Base-by-base conservation (phyloP, 306 rosid species). In the Rubus idaeus region DNA sequence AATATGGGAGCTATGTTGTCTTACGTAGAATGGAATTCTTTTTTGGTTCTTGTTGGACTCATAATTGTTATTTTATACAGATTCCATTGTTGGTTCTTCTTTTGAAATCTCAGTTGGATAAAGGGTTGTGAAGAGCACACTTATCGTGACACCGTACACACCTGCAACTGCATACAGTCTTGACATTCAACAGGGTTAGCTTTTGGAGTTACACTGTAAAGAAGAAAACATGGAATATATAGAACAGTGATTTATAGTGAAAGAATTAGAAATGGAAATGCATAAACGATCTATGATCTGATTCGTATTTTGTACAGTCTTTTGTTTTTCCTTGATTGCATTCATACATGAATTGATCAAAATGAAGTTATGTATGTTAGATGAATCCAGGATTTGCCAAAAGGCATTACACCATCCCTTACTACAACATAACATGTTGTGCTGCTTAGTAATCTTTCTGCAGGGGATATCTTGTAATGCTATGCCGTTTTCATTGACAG, bases 281-380 rank as follows among this genome's bases (percentile, higher is more conserved):
- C 70, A 21, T 71, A 61, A 45, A 72, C 81, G 58, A 74, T 40
- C 76, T 75, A 84, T 74, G 81, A 62, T 86, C 83, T 61, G 79
- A 67, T 83, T 84, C 76, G 73, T 89, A 72, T 79, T 87, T 82
- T 88, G 93, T 90, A 89, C 86, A 89, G 78, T 68, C 73, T 80
- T 85, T 83, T 83, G 87, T 83, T 87, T 81, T 18, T 16, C 2
- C 79, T 79, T 83, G 79, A 90, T 55, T 82, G 86, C 84, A 83
- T 78, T 66, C 75, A 58, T 78, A 84, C 79, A 76, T 68, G 83
- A 66, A 81, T 72, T 79, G 67, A 83, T 72, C 83, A 87, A 72
- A 83, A 75, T 77, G 86, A 68, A 70, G 71, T 80, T 75, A 71
- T 79, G 66, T 66, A 40, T 68, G 16, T 69, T 44, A 65, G 30